A percentile compares a stretch with the other conserved stretches of the same genome.
Evolutionary conservation across 2,329 filamentous ascomycete species (phyloP).

Genomic region (Harringtonia aguacate): DNA sequence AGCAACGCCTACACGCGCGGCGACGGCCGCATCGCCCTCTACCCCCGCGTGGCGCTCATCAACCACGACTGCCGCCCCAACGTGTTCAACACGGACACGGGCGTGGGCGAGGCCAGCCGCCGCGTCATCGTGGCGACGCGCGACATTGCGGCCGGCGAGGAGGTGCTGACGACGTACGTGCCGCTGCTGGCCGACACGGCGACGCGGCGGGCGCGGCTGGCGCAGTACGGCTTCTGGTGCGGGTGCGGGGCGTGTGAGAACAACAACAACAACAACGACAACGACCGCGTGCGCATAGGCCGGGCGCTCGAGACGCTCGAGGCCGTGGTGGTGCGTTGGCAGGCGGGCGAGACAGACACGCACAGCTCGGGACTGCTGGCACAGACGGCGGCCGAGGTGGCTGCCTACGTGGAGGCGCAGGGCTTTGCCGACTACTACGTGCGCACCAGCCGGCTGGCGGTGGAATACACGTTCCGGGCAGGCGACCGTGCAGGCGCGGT

Average conservation of each 20-base stretch:
- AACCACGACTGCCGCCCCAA: constrained; percentile 30
- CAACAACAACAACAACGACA: too few relatives aligned
- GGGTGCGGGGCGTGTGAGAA: constrained; percentile 9
- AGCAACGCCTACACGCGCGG: constrained; percentile 27
- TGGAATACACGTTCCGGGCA: constrained; percentile 6
- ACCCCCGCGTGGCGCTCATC: constrained; percentile 23
- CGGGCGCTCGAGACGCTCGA: constrained; percentile 3
- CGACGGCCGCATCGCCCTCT: constrained; percentile 15
- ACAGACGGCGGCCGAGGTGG: constrained; percentile 2
- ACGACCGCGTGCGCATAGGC: constrained; percentile 6
- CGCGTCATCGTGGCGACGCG: constrained; percentile 21
- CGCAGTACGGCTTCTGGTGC: constrained; percentile 16
- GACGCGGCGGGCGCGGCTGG: constrained; percentile 19
- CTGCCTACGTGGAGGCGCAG: constrained; percentile 20
- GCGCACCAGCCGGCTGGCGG: constrained; percentile 10
- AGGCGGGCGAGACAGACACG: not conserved
- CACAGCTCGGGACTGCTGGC: too few relatives aligned
- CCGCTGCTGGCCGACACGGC: constrained; percentile 20
- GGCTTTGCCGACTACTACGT: constrained; percentile 13
- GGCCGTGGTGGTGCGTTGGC: not conserved
- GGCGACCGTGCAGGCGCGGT: not conserved
- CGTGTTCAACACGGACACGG: too few relatives aligned
- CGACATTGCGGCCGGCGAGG: constrained; percentile 21
- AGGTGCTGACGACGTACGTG: constrained; percentile 25
- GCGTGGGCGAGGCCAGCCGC: constrained; percentile 18